Evolutionary conservation across 495 filamentous ascomycete genomes (phyloP).

Genomic region (Recurvomyces mirabilis): DNA sequence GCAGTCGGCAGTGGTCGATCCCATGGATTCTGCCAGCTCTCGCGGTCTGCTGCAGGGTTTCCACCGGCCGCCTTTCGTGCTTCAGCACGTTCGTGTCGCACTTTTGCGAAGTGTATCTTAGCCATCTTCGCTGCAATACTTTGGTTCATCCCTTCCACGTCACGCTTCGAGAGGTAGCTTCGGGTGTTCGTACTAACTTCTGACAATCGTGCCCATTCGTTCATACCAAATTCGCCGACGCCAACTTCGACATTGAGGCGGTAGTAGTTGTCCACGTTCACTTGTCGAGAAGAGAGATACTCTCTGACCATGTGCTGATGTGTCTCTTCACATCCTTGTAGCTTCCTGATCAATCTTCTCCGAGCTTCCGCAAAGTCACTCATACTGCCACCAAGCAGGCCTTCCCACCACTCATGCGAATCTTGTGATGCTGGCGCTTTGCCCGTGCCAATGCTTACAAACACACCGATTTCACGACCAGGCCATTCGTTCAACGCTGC

Average conservation of each 20-base stretch:
- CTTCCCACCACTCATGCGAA: slow-evolving; percentile 75
- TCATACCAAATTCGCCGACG: slow-evolving; percentile 97
- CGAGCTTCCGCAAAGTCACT: slow-evolving; percentile 85
- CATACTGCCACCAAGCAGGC: slow-evolving; percentile 59
- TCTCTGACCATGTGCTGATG: slow-evolving; percentile 74
- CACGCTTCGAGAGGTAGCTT: slow-evolving; percentile 62
- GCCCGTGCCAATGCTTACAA: slow-evolving; percentile 85
- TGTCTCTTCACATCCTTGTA: slow-evolving; percentile 87
- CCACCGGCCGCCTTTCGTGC: neutral
- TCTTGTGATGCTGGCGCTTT: slow-evolving; percentile 61
- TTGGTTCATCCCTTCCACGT: slow-evolving; percentile 60
- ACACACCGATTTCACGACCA: slow-evolving; percentile 76
- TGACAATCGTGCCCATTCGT: slow-evolving; percentile 86
- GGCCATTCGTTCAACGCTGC: slow-evolving; percentile 90
- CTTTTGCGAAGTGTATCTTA: slow-evolving; percentile 62
- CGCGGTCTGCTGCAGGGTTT: neutral
- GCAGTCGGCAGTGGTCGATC: slow-evolving; percentile 24
- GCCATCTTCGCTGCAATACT: slow-evolving; percentile 71
- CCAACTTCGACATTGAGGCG: slow-evolving; percentile 95
- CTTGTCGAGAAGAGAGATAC: slow-evolving; percentile 61
- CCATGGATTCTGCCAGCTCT: slow-evolving; percentile 21
- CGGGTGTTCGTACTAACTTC: slow-evolving; percentile 89
- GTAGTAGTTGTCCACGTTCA: slow-evolving; percentile 86
- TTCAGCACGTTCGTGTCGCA: slow-evolving; percentile 31
- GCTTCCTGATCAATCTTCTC: slow-evolving; percentile 70